Conservation (phyloP, 352 stramenopile genomes). For the Hyaloperonospora brassicae region DNA sequence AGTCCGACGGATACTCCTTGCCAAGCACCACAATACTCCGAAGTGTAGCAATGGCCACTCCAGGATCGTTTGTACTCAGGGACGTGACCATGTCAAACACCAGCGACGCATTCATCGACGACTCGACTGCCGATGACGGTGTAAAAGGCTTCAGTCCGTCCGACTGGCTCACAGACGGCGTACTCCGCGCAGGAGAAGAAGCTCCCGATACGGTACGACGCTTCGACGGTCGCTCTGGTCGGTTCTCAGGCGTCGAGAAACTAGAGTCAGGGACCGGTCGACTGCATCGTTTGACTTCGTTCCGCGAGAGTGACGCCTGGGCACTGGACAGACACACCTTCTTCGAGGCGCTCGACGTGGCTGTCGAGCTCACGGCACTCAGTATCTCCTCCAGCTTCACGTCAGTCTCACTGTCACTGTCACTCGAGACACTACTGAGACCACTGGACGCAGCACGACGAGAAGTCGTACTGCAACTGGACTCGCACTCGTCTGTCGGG, state of each 20-base stretch:
- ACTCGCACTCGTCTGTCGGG: slow-evolving; percentile 3
- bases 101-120: slow-evolving; percentile 75
- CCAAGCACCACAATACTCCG: slow-evolving; percentile 75
- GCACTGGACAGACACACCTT: not conserved
- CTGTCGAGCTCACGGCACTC: slow-evolving; percentile 5
- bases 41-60: slow-evolving; percentile 63
- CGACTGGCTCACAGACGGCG: slow-evolving; percentile 11
- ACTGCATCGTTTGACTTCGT: slow-evolving; percentile 17
- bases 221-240: slow-evolving; percentile 20
- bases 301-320: slow-evolving; percentile 6
- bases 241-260: slow-evolving; percentile 19
- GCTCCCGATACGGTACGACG: slow-evolving; percentile 22
- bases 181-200: slow-evolving; percentile 6
- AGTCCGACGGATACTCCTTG: slow-evolving; percentile 73
- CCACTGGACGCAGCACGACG: slow-evolving; percentile 6
- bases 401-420: slow-evolving; percentile 25
- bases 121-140: slow-evolving; percentile 46
- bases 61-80: slow-evolving; percentile 76
- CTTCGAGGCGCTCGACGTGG: slow-evolving; percentile 8
- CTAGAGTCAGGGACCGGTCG: slow-evolving; percentile 13
- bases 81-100: slow-evolving; percentile 80
- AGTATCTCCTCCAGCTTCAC: slow-evolving; percentile 28
- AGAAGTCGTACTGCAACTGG: slow-evolving; percentile 3
- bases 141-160: slow-evolving; percentile 50
- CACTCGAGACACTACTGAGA: slow-evolving; percentile 20